A percentile compares a stretch with the other conserved stretches of the same genome.
These are phyloP conservation scores for Trypanosoma theileri DNA, from an alignment of 208 protist species.

Conservation along the genomic window DNA sequence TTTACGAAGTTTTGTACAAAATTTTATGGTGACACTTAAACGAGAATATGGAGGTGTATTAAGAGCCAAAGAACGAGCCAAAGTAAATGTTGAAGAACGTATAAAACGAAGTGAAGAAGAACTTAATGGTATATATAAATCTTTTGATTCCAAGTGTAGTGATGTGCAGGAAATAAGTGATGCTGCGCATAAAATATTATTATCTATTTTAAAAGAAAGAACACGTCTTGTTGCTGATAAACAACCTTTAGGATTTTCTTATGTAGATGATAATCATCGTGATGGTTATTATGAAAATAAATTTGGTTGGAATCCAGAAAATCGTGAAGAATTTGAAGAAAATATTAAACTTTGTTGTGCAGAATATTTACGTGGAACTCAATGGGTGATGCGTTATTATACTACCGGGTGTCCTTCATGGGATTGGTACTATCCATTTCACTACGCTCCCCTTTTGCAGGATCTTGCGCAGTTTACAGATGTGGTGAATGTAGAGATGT, in stretches of 20 bases:
- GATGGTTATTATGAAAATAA: constrained; percentile 83
- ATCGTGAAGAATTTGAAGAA: constrained; percentile 61
- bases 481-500: constrained; percentile 69
- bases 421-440: constrained; percentile 99
- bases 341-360: constrained; percentile 68
- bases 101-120: constrained; percentile 38
- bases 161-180: constrained; percentile 70
- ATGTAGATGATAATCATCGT: constrained; percentile 67
- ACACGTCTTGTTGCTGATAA: constrained; percentile 59
- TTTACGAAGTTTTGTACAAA: constrained; percentile 54
- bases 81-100: constrained; percentile 75
- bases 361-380: constrained; percentile 96
- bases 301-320: constrained; percentile 61
- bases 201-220: constrained; percentile 60
- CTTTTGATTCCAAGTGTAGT: constrained; percentile 25
- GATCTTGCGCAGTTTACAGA: constrained; percentile 70
- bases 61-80: constrained; percentile 68
- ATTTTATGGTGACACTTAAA: constrained; percentile 52
- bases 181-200: constrained; percentile 41
- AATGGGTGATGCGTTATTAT: constrained; percentile 99
- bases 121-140: constrained; percentile 13
- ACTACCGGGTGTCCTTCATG: constrained; percentile 97
- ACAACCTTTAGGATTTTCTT: constrained; percentile 79
- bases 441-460: constrained; percentile 98
- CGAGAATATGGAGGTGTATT: constrained; percentile 62